Conservation (phyloP, 208 protist species). For the Crithidia acanthocephali region DNA sequence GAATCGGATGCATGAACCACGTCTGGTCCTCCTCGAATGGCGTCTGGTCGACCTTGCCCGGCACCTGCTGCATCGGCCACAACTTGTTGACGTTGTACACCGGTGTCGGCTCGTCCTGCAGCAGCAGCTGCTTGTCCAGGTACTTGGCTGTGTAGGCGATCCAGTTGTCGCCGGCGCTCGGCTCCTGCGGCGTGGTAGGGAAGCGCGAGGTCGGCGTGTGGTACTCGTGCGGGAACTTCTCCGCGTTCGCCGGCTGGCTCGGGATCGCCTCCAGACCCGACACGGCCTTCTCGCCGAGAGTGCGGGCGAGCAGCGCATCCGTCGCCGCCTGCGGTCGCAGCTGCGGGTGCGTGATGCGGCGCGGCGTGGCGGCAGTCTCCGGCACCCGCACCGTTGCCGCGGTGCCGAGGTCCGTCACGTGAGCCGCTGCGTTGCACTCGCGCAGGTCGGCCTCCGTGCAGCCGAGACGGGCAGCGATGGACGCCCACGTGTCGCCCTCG, state of each 20-base stretch:
- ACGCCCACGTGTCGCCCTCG: constrained; percentile 56
- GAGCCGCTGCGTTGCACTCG: constrained; percentile 41
- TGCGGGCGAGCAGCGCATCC: constrained; percentile 65
- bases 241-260: constrained; percentile 62
- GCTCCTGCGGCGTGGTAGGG: constrained; percentile 64
- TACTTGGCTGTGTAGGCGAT: constrained; percentile 86
- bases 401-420: constrained; percentile 6
- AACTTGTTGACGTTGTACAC: constrained; percentile 87
- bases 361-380: constrained; percentile 37
- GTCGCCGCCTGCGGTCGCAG: constrained; percentile 68
- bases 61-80: constrained; percentile 90
- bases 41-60: constrained; percentile 86
- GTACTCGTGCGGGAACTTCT: constrained; percentile 86
- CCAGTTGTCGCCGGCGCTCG: constrained; percentile 61
- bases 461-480: constrained; percentile 58
- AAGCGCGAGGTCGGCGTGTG: constrained; percentile 81
- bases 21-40: constrained; percentile 93
- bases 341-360: constrained; percentile 74
- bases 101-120: constrained; percentile 56
- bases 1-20: constrained; percentile 86
- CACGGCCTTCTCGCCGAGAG: constrained; percentile 56
- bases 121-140: constrained; percentile 79
- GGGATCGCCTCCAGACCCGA: constrained; percentile 47
- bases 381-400: constrained; percentile 54
- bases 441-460: constrained; percentile 57